Evolutionary conservation across 2,329 filamentous ascomycete genomes (phyloP), one percentile per base, ranked within the genome.

Genomic region (Fusarium verticillioides): DNA sequence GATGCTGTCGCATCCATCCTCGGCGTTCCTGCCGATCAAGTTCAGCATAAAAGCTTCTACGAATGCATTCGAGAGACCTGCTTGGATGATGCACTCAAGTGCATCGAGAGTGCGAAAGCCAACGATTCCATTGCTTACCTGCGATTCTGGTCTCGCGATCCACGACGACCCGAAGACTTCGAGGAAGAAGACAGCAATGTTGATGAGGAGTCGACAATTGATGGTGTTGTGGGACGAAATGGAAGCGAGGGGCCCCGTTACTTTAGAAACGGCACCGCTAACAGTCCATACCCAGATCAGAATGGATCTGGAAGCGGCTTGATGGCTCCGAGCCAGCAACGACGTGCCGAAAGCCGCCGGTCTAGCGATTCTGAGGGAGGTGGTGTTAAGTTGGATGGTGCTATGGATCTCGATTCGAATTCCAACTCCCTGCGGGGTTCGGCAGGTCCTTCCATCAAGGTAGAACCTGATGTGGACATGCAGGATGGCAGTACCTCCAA

Each of bases 121-220:
- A 97, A 97, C 77, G 94, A 97, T 80, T 97, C 94, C 4, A 96
- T 97, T 77, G 94, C 94, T 4, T 97, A 97, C 77, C 85, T 97
- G 66, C 92, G 94, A 23, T 97, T 97, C 80, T 94, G 91, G 88
- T 96, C 93, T 78, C 88, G 93, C 60, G 92, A 96, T 79, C 94
- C 94, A 23, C 87, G 92, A 36, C 84, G 87, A 63, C 87, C 86
- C 34, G 87, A 88, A 61, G 86, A 89, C 57, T 82, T 86, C 16
- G 80, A 84, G 44, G 80, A 81, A 23, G 82, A 85, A 15, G 81
- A 83, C 16, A 82, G 81, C 12, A 81, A 83, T 80, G 87, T 75
- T 80, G 68, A 69, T 18, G 67, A 56, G 26, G 71, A 73, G 54
- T 56, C 43, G 21, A 50, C 46, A 42, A 42, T 60, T 19, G 66